Conservation (phyloP, 2,329 filamentous ascomycete genomes). For the Fusarium cicatricum region DNA sequence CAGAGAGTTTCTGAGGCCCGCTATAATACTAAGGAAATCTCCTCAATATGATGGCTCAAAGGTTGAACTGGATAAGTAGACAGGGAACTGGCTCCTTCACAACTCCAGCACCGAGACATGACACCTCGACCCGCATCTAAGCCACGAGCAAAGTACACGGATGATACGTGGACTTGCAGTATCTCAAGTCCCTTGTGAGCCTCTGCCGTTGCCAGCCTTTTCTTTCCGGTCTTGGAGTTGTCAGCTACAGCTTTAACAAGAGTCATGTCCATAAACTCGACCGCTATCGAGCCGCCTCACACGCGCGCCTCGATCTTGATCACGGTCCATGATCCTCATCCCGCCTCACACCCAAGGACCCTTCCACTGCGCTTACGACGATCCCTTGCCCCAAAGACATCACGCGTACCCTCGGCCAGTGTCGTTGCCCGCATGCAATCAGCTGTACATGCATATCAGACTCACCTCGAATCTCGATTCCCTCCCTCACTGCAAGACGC, state of each 20-base stretch:
- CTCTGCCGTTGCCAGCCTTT: not conserved
- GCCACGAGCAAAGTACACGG: too few relatives aligned
- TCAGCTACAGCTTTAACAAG: not conserved
- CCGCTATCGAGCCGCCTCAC: too few relatives aligned
- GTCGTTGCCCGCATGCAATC: not conserved
- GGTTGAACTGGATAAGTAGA: not conserved
- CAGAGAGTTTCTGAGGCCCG: not conserved
- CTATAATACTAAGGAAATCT: too few relatives aligned
- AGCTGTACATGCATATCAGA: not conserved
- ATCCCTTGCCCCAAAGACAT: slow-evolving; percentile 2
- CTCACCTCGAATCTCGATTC: not conserved
- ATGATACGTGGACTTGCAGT: not conserved
- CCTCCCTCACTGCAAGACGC: not conserved
- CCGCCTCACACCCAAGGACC: too few relatives aligned
- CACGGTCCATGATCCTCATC: too few relatives aligned
- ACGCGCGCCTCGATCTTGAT: too few relatives aligned
- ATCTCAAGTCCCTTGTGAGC: not conserved
- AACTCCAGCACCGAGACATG: not conserved
- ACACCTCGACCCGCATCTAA: not conserved
- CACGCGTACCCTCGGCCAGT: not conserved
- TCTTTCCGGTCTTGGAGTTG: not conserved
- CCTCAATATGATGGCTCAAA: too few relatives aligned
- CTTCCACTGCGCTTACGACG: not conserved
- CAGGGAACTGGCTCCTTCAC: not conserved
- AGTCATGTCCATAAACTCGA: not conserved